Evolutionary conservation across 495 filamentous ascomycete species (phyloP), one percentile per base, ranked within the genome.

Genomic region (Gamarada debralockiae): DNA sequence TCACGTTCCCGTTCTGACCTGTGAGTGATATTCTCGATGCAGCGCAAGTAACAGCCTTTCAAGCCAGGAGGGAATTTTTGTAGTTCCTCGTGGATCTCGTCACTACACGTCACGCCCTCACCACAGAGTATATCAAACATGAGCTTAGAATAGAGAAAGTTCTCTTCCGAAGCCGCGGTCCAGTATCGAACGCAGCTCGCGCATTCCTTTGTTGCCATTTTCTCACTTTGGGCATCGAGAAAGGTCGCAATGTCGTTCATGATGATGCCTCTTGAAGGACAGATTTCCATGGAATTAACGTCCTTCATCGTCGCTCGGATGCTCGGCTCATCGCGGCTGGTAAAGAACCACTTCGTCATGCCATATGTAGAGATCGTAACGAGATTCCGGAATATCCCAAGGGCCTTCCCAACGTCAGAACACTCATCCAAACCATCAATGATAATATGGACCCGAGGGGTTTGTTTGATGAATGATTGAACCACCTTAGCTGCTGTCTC

Each of bases 381-480:
- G n/a, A 64, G 42, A 29, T 47, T 37, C 39, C 34, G 21, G 37
- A 64, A 39, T 51, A 50, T 20, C 52, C 12, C 5, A 60, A 31
- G 31, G 7, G 14, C 31, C 7, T 7, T 14, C 10, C 47, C 47
- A 17, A 44, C 39, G 15, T 64, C 59, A 18, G 42, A 43, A 44
- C 62, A 64, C 44, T 71, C 65, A 48, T 71, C 68, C 9, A 71
- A 41, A 8, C 67, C 68, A 55, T 71, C 65, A 24, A 68, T 54
- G 2, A 70, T 55, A 24, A 71, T 56, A 40, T 66, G 59, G 41
- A 67, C 49, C 18, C 64, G 57, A 21, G 48, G 33, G 15, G 50
- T 39, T 17, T 47, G 50, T 22, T 64, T 65, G 4, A 67, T 46
- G 25, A 67, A 52, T 34, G 47, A 47, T 20, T 62, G 49, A 0